Conservation (phyloP, 495 filamentous ascomycete genomes). For the Evansstolkia leycettana region DNA sequence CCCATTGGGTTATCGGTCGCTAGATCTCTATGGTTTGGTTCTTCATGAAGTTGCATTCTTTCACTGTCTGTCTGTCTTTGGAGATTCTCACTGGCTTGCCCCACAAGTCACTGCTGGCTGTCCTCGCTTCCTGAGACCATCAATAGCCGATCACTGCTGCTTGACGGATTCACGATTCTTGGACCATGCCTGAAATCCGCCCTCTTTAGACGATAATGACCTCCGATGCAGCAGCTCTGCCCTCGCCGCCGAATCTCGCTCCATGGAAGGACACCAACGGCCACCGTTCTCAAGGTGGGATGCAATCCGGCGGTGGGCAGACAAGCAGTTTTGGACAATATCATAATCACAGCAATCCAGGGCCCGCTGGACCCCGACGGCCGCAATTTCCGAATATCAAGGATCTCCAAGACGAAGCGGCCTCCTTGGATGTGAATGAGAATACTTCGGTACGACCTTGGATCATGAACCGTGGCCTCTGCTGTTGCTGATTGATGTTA, state of each 20-base stretch:
- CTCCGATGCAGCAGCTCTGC: constrained; percentile 31
- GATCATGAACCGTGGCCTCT: background rate
- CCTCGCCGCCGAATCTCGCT: constrained; percentile 24
- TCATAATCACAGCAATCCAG: constrained; percentile 10
- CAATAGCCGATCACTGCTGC: background rate
- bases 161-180: background rate
- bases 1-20: too few species aligned
- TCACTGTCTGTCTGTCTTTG: too few species aligned
- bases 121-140: too few species aligned
- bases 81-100: background rate
- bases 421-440: constrained; percentile 27
- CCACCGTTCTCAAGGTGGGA: constrained; percentile 19
- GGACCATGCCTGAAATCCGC: constrained; percentile 11
- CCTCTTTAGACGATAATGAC: constrained; percentile 16
- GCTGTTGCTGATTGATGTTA: constrained; percentile 9
- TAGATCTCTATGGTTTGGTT: constrained; percentile 3
- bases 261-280: constrained; percentile 21
- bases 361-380: constrained; percentile 7
- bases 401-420: constrained; percentile 47
- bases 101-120: too few species aligned
- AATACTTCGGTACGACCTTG: constrained; percentile 26
- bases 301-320: constrained; percentile 17
- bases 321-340: constrained; percentile 13
- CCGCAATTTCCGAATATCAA: constrained; percentile 57
- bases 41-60: constrained; percentile 2